phyloP scores from a whole-genome alignment of 2,329 filamentous ascomycete genomes.

The Epichloe typhina region DNA sequence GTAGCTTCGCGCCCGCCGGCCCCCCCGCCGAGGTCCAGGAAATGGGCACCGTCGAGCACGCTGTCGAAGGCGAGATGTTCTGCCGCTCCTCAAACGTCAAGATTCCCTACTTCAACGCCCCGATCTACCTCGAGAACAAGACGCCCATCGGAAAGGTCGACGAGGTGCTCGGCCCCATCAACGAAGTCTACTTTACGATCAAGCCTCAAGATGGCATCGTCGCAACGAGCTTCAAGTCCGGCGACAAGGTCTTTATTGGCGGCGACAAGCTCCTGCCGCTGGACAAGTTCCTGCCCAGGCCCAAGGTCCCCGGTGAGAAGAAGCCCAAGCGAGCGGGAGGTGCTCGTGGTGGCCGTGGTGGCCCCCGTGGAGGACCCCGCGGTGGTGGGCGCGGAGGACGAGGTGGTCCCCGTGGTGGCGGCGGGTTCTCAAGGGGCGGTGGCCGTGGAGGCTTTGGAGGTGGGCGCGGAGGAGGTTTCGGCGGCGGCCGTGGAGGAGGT shows the following conservation, averaged over 20 bases:
- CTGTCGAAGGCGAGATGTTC: constrained; percentile 94
- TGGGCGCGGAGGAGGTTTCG: constrained; percentile 1
- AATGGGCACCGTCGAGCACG: constrained; percentile 89
- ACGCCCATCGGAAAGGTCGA: constrained; percentile 92
- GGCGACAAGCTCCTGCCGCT: constrained; percentile 88
- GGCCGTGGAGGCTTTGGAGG: constrained; percentile 17
- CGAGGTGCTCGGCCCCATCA: constrained; percentile 93
- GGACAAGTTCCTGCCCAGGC: constrained; percentile 93
- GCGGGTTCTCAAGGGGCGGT: constrained; percentile 21
- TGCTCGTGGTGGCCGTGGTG: constrained; percentile 17
- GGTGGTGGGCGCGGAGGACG: constrained; percentile 8
- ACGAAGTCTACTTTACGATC: constrained; percentile 96
- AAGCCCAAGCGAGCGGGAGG: constrained; percentile 48
- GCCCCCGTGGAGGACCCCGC: constrained; percentile 12
- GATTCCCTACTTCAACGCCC: constrained; percentile 97
- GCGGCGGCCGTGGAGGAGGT: constrained; percentile 11
- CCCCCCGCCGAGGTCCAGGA: constrained; percentile 31
- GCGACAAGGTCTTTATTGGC: constrained; percentile 95
- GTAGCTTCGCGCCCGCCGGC: constrained; percentile 8
- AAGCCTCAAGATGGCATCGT: constrained; percentile 96
- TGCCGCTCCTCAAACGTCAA: constrained; percentile 92
- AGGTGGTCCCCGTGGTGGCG: constrained; percentile 14
- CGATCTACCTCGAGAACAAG: constrained; percentile 99
- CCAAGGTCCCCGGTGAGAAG: constrained; percentile 59
- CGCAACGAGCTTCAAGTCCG: constrained; percentile 83